Conservation (phyloP, 2,329 filamentous ascomycete species). For the Botryosphaeria dothidea region DNA sequence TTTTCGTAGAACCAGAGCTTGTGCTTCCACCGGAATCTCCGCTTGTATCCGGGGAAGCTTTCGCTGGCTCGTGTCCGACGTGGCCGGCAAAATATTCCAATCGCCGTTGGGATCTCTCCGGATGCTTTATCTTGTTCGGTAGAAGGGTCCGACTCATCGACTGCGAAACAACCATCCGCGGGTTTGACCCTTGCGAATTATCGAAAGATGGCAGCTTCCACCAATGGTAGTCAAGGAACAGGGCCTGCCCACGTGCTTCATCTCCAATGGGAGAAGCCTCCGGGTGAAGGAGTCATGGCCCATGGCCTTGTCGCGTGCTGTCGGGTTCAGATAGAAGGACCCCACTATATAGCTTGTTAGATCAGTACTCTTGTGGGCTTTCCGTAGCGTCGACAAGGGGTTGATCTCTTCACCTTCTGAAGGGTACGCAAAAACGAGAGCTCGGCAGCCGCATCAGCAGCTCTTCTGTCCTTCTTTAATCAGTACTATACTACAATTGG, state of each 20-base stretch:
- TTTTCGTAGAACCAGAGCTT: too few species aligned
- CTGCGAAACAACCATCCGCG: too few species aligned
- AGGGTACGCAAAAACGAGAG: neutral
- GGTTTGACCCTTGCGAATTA: neutral
- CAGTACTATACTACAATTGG: slow-evolving; percentile 13
- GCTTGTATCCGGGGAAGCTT: too few species aligned
- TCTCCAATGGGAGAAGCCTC: neutral
- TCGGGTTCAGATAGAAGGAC: neutral
- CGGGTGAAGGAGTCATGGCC: neutral
- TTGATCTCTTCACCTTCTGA: neutral
- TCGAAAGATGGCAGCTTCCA: neutral
- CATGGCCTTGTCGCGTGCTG: neutral
- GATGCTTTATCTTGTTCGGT: neutral
- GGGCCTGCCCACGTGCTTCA: neutral
- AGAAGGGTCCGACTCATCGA: neutral
- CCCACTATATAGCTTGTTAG: neutral
- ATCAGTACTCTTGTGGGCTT: neutral
- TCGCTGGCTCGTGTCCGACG: too few species aligned
- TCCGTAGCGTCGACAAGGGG: neutral
- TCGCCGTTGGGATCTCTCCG: too few species aligned
- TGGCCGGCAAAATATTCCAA: too few species aligned
- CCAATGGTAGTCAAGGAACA: neutral
- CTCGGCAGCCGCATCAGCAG: neutral
- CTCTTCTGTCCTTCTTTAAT: neutral
- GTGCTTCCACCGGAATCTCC: too few species aligned